Conservation (phyloP, 768 basidiomycete species). For the Baorangia bicolor region DNA sequence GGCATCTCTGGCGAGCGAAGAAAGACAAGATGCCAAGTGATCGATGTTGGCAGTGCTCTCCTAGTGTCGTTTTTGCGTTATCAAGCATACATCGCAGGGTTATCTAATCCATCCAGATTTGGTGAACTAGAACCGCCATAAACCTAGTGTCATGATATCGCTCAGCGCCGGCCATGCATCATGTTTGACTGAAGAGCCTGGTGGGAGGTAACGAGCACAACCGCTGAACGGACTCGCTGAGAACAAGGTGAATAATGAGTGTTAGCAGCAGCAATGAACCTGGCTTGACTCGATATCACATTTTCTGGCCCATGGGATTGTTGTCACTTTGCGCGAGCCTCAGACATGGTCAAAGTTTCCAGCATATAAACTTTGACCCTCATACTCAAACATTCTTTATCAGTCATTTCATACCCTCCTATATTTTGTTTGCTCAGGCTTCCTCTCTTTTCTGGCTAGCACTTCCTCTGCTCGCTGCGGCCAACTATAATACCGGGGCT, state of each 20-base stretch:
- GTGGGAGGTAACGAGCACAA: not conserved
- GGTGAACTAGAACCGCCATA: not conserved
- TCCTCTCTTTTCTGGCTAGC: not conserved
- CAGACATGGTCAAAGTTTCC: not conserved
- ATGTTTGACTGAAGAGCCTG: not conserved
- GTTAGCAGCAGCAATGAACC: not conserved
- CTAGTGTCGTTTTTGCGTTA: slow-evolving; percentile 15
- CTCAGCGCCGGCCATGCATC: not conserved
- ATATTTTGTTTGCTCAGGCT: not conserved
- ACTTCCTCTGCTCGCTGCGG: not conserved
- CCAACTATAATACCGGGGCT: no score
- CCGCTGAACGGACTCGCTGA: not conserved
- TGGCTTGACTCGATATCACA: not conserved
- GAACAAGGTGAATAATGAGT: not conserved
- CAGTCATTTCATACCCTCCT: no score
- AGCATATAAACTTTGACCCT: not conserved
- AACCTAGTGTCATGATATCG: not conserved
- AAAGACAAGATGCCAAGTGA: slow-evolving; percentile 19
- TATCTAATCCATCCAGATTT: slow-evolving; percentile 26
- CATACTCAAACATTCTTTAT: no score
- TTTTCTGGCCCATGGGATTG: not conserved
- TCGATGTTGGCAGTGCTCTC: slow-evolving; percentile 27
- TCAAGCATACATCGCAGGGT: slow-evolving; percentile 19
- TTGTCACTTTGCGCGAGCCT: not conserved
- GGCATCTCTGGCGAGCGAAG: slow-evolving; percentile 46